Evolutionary conservation across 768 basidiomycete species (phyloP).

Genomic region (Chalciporus sphaerocephalus): DNA sequence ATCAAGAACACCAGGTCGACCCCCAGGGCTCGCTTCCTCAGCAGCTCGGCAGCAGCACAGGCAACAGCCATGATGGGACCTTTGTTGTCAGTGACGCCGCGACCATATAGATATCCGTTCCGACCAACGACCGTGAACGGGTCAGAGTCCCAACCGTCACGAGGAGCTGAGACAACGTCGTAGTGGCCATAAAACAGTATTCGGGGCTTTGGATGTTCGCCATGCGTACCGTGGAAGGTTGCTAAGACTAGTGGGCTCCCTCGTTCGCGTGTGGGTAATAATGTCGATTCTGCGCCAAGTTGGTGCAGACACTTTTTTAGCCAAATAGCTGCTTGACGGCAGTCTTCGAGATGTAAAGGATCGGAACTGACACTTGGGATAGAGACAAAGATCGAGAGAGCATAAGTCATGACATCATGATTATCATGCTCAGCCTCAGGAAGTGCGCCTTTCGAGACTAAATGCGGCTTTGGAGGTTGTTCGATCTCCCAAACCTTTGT

Average conservation of each 20-base stretch:
- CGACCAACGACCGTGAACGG: conserved; percentile 79
- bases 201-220: conserved; percentile 56
- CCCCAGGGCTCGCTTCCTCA: conserved; percentile 66
- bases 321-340: conserved; percentile 92
- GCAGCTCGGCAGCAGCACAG: conserved; percentile 79
- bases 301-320: conserved; percentile 83
- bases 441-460: background rate
- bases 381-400: conserved; percentile 79
- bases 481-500: conserved; percentile 53
- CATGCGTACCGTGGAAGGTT: conserved; percentile 72
- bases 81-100: conserved; percentile 92
- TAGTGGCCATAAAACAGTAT: conserved; percentile 97
- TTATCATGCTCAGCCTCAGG: conserved; percentile 15
- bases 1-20: conserved; percentile 88
- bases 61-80: conserved; percentile 92
- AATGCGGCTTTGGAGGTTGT: conserved; percentile 14
- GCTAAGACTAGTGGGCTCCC: conserved; percentile 87
- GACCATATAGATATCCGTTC: conserved; percentile 88
- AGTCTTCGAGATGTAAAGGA: conserved; percentile 71
- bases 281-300: conserved; percentile 75
- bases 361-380: conserved; percentile 81
- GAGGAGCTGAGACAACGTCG: conserved; percentile 86
- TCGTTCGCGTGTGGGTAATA: conserved; percentile 72
- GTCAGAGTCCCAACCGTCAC: conserved; percentile 72
- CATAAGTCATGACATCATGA: conserved; percentile 63